These are phyloP conservation scores for Citrullus amarus DNA, from an alignment of 306 rosid species.

Conservation along the genomic window DNA sequence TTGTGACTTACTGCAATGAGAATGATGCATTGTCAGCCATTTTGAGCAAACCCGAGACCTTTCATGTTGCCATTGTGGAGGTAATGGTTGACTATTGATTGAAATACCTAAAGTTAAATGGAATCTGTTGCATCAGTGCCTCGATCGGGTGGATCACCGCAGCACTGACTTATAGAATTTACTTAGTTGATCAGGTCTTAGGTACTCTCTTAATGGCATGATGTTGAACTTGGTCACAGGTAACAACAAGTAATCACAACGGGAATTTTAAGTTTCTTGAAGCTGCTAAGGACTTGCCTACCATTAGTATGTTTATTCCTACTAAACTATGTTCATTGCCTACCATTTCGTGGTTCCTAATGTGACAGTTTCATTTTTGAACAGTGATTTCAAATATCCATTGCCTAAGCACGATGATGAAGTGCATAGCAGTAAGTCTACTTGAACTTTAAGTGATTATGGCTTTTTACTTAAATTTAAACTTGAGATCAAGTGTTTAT, in stretches of 20 bases:
- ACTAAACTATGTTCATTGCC: not conserved
- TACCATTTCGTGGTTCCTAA: not conserved
- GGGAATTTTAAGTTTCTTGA: slow-evolving; percentile 73
- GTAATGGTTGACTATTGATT: slow-evolving; percentile 2
- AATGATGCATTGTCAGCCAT: slow-evolving; percentile 16
- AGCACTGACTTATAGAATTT: not conserved
- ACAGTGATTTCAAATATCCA: slow-evolving; percentile 71
- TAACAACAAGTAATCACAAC: slow-evolving; percentile 31
- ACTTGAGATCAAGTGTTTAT: not conserved
- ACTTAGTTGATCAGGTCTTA: not conserved
- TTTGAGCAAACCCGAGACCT: not conserved
- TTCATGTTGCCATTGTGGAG: slow-evolving; percentile 17
- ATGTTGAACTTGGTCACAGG: slow-evolving; percentile 28
- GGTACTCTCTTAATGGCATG: not conserved
- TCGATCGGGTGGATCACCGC: not conserved
- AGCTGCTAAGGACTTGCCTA: slow-evolving; percentile 81
- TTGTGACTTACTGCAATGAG: slow-evolving; percentile 12
- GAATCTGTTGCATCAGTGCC: not conserved
- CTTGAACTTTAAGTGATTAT: not conserved
- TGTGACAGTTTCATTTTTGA: slow-evolving; percentile 5
- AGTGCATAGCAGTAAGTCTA: slow-evolving; percentile 73
- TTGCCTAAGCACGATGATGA: slow-evolving; percentile 87
- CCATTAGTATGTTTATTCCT: slow-evolving; percentile 51
- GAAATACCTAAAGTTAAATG: not conserved
- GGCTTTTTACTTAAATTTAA: too few species aligned